A percentile compares a stretch with the other conserved stretches of the same genome.
Conservation (phyloP, 2,329 filamentous ascomycete genomes). For the Lecanoromycetidae sp. region DNA sequence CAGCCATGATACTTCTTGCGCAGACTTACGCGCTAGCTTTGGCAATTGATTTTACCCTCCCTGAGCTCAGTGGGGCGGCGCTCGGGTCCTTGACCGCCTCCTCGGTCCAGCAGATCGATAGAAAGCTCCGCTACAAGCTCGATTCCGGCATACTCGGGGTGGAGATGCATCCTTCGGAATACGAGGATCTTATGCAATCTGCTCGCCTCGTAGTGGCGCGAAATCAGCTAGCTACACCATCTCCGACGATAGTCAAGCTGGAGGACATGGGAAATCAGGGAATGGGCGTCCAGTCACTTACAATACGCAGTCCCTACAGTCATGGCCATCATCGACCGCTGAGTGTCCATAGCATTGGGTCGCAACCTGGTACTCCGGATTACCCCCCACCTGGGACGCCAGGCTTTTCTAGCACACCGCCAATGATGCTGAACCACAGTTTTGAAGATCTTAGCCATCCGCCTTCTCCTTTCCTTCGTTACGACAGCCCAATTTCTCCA, state of each 20-base stretch:
- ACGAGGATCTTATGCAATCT: slow-evolving; percentile 18
- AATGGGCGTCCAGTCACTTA: background rate
- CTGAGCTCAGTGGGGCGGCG: slow-evolving; percentile 80
- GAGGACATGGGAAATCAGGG: slow-evolving; percentile 4
- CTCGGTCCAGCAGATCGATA: slow-evolving; percentile 68
- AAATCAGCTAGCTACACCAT: slow-evolving; percentile 5
- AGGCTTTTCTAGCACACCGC: slow-evolving; percentile 12
- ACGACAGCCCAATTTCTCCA: slow-evolving; percentile 25
- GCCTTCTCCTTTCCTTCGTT: slow-evolving; percentile 25
- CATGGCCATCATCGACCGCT: no score
- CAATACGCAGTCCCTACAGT: slow-evolving; percentile 15
- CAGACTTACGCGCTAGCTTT: slow-evolving; percentile 86
- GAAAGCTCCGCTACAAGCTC: slow-evolving; percentile 15
- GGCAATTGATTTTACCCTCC: slow-evolving; percentile 79
- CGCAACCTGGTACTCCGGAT: slow-evolving; percentile 16
- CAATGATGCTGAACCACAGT: slow-evolving; percentile 13
- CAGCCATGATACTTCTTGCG: slow-evolving; percentile 69
- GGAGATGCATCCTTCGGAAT: slow-evolving; percentile 12
- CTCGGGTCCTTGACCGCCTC: slow-evolving; percentile 67
- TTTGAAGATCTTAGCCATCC: slow-evolving; percentile 17
- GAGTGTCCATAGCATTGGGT: no score
- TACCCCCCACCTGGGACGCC: slow-evolving; percentile 15
- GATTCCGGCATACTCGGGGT: slow-evolving; percentile 6
- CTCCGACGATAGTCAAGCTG: background rate
- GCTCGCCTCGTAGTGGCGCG: slow-evolving; percentile 13